Percentiles rank a stretch among this genome's conserved stretches.
These are phyloP conservation scores for Voacanga thouarsii DNA, from an alignment of 257 asterid species.

Conservation along the genomic window DNA sequence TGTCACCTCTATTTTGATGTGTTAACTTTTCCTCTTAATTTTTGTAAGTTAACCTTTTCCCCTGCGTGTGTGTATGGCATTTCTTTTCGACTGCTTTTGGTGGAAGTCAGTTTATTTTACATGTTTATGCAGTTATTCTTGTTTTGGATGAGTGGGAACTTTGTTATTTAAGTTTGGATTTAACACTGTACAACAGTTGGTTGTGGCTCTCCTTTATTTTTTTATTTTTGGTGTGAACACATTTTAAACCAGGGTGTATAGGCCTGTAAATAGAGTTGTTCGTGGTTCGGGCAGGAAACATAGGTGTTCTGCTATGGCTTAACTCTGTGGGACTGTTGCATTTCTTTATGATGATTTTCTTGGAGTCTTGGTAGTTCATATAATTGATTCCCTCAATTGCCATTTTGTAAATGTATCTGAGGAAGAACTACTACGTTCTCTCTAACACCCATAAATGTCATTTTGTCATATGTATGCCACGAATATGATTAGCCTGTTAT, in stretches of 20 bases:
- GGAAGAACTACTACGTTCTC: neutral
- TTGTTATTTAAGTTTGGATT: neutral
- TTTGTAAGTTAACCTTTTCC: neutral
- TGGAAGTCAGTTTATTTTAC: neutral
- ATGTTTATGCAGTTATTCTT: neutral
- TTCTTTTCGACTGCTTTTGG: neutral
- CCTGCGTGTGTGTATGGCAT: neutral
- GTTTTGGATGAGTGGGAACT: neutral
- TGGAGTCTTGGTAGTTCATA: neutral
- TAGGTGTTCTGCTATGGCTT: neutral
- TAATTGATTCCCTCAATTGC: neutral
- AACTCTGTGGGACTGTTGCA: neutral
- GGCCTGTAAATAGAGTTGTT: neutral
- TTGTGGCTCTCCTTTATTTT: neutral
- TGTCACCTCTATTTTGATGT: neutral
- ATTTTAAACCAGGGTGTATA: neutral
- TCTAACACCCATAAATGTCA: neutral
- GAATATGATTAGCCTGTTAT: neutral
- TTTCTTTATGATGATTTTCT: neutral
- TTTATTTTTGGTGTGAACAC: neutral
- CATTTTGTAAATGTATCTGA: neutral
- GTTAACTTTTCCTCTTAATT: neutral
- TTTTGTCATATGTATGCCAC: neutral
- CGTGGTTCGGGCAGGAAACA: neutral
- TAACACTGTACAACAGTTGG: neutral